These are phyloP conservation scores for Cercospora sp. DNA, from an alignment of 2,329 filamentous ascomycete species.

Conservation along the genomic window DNA sequence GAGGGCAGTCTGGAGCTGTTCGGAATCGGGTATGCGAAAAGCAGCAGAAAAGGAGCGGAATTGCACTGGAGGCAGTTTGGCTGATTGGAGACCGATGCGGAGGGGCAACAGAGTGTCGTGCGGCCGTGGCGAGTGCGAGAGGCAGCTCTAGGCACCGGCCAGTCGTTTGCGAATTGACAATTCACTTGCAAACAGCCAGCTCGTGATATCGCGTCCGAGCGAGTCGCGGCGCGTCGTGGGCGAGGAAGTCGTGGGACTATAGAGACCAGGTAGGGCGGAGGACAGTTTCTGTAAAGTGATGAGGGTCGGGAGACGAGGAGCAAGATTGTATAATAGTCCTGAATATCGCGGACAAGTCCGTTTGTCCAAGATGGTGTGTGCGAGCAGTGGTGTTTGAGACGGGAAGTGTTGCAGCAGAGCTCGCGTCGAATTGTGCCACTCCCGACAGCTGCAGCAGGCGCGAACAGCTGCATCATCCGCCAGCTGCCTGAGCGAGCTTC, in stretches of 20 bases:
- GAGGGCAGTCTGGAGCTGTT: slow-evolving; percentile 11
- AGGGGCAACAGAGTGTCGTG: slow-evolving; percentile 10
- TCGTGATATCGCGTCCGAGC: slow-evolving; percentile 13
- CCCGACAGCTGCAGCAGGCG: slow-evolving; percentile 10
- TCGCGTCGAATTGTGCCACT: slow-evolving; percentile 14
- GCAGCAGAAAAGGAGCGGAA: slow-evolving; percentile 23
- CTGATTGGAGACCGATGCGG: slow-evolving; percentile 19
- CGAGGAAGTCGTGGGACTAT: slow-evolving; percentile 9
- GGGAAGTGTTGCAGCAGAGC: background rate
- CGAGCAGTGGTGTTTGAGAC: background rate
- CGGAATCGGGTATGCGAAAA: slow-evolving; percentile 8
- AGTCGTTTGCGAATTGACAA: background rate
- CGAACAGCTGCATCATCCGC: slow-evolving; percentile 22
- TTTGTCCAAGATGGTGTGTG: background rate
- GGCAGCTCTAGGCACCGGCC: slow-evolving; percentile 14
- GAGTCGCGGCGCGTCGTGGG: slow-evolving; percentile 7
- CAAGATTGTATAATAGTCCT: background rate
- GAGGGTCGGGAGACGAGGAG: background rate
- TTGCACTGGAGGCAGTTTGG: slow-evolving; percentile 20
- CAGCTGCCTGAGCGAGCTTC: slow-evolving; percentile 16
- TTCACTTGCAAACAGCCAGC: slow-evolving; percentile 2
- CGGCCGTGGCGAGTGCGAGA: slow-evolving; percentile 11
- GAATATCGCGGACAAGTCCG: background rate
- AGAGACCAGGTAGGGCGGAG: background rate
- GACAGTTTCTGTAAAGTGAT: background rate